Evolutionary conservation across 495 filamentous ascomycete species (phyloP), one percentile per base, ranked within the genome.

Genomic region (Hypoxylon intermedium): DNA sequence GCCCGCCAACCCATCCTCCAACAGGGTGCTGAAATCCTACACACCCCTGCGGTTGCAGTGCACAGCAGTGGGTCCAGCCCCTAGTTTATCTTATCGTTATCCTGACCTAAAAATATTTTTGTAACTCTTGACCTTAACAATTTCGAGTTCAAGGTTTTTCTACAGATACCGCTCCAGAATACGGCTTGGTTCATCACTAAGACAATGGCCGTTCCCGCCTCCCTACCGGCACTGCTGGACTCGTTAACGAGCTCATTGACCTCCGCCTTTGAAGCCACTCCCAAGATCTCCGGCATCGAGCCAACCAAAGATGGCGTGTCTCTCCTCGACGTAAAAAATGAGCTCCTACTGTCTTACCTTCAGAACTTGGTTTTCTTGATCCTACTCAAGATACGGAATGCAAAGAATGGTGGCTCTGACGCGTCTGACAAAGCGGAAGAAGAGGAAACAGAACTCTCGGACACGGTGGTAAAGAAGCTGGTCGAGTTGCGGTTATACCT

Each of bases 301-400:
- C 83, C 89, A 5, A 87, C 90, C 6, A 80, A 86, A 63, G 86
- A 96, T 59, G 93, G 93, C 59, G 93, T 98, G 44, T 97, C 94
- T 1, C 87, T 98, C 4, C 86, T 98, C 67, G 91, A 97, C 69
- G 83, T 88, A 47, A 98, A 98, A 73, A 96, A 91, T 78, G 95
- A 98, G 59, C 83, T 98, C 13, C 84, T 98, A 11, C 88, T 98
- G 37, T 92, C 95, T 1, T 98, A 98, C 76, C 79, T 98, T 0
- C 95, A 98, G 65, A 93, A 97, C 65, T 83, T 97, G 3, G 90
- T 93, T 24, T 96, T 97, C 63, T 77, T 98, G 43, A 88, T 95
- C 31, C 75, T 97, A 2, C 74, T 93, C 37, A 94, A 96, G 72
- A 71, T 97, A 13, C 84, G 90, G 13, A 83, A 86, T 65, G 69